These are phyloP conservation scores for Ilyonectria robusta DNA, from an alignment of 2,329 filamentous ascomycete species.

Conservation along the genomic window DNA sequence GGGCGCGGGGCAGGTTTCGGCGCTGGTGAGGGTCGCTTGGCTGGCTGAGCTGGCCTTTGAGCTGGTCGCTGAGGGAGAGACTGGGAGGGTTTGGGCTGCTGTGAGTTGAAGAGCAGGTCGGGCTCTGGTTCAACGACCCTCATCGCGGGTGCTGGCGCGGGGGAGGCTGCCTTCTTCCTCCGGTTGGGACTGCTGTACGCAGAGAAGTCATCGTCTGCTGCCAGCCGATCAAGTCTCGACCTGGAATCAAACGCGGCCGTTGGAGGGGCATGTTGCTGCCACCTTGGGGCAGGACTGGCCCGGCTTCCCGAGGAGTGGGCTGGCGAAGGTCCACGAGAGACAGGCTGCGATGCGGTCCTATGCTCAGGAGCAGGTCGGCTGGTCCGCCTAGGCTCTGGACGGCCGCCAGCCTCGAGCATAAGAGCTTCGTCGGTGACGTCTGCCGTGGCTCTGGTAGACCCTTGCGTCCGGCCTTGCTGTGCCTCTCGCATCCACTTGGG, in stretches of 20 bases:
- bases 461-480: constrained; percentile 60
- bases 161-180: constrained; percentile 74
- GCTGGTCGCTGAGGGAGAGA: constrained; percentile 56
- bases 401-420: constrained; percentile 79
- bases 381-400: constrained; percentile 61
- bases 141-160: constrained; percentile 60
- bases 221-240: constrained; percentile 78
- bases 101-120: constrained; percentile 74
- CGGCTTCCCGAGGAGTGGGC: constrained; percentile 61
- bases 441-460: constrained; percentile 49
- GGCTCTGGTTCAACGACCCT: constrained; percentile 61
- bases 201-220: constrained; percentile 84
- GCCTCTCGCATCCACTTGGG: constrained; percentile 96
- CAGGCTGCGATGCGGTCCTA: constrained; percentile 49
- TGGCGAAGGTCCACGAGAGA: constrained; percentile 65
- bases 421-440: constrained; percentile 80
- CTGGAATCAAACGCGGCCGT: constrained; percentile 52
- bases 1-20: constrained; percentile 62
- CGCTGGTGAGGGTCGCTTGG: constrained; percentile 52
- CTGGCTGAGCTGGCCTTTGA: constrained; percentile 55
- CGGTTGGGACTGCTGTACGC: constrained; percentile 91
- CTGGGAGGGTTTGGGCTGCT: constrained; percentile 53
- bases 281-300: constrained; percentile 66
- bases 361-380: constrained; percentile 47
- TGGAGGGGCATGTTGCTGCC: constrained; percentile 69